These are phyloP conservation scores for Auriscalpium orientale DNA, from an alignment of 768 basidiomycete species.

Conservation along the genomic window DNA sequence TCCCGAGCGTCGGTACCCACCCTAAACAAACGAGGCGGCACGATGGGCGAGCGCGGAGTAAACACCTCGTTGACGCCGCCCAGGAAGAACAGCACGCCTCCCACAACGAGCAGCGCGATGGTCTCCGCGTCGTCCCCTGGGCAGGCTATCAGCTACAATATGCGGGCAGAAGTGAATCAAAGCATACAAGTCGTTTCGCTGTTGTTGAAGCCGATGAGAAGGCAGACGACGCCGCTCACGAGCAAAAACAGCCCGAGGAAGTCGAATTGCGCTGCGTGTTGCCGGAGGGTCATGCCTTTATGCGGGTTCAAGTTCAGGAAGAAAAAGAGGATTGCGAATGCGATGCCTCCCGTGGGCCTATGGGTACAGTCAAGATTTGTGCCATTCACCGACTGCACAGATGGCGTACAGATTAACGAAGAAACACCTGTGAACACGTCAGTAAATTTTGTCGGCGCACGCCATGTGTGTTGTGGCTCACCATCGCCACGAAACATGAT, in stretches of 20 bases:
- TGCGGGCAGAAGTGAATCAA: background rate
- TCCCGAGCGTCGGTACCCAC: slow-evolving; percentile 23
- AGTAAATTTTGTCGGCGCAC: background rate
- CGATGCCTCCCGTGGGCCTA: slow-evolving; percentile 69
- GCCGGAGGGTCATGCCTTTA: slow-evolving; percentile 43
- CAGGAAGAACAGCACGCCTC: slow-evolving; percentile 41
- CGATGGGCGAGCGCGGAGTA: slow-evolving; percentile 60
- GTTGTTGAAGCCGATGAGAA: slow-evolving; percentile 68
- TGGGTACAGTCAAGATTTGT: background rate
- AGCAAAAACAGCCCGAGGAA: slow-evolving; percentile 60
- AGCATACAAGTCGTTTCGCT: slow-evolving; percentile 59
- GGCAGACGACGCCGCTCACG: slow-evolving; percentile 54
- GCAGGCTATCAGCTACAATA: background rate
- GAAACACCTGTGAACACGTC: slow-evolving; percentile 46
- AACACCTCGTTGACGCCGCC: slow-evolving; percentile 51
- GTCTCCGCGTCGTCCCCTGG: slow-evolving; percentile 54
- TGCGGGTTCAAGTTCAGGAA: slow-evolving; percentile 80
- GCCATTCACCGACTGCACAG: background rate
- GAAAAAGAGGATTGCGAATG: slow-evolving; percentile 53
- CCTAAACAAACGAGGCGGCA: slow-evolving; percentile 71
- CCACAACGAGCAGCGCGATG: slow-evolving; percentile 55
- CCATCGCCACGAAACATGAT: slow-evolving; percentile 80
- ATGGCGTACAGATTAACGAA: slow-evolving; percentile 60
- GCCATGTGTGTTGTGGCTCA: slow-evolving; percentile 17
- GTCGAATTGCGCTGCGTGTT: slow-evolving; percentile 64